Evolutionary conservation across 108 stramenopile genomes (phyloP).

Genomic region (Licmophora abbreviata): DNA sequence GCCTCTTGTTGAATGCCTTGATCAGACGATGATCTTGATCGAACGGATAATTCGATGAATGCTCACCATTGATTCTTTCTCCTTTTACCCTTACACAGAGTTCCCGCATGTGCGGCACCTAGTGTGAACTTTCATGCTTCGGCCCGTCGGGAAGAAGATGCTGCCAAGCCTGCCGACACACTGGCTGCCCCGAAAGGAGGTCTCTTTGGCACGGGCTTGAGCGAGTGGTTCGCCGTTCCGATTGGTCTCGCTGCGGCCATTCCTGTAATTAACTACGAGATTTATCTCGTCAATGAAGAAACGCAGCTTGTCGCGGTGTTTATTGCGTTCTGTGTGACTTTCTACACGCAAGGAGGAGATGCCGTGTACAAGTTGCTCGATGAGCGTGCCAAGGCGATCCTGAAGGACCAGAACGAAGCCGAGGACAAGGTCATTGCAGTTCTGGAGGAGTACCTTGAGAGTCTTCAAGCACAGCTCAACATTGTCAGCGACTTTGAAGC

Average conservation of each 20-base stretch:
- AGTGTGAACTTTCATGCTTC: slow-evolving; percentile 42
- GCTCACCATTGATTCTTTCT: not conserved
- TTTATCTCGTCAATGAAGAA: slow-evolving; percentile 80
- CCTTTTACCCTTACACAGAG: slow-evolving; percentile 5
- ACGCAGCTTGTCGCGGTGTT: slow-evolving; percentile 80
- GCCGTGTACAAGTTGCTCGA: slow-evolving; percentile 71
- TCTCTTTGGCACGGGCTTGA: slow-evolving; percentile 63
- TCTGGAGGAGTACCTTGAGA: slow-evolving; percentile 62
- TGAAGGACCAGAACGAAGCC: slow-evolving; percentile 68
- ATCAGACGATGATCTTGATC: too few species aligned
- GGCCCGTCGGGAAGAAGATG: slow-evolving; percentile 59
- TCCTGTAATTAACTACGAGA: slow-evolving; percentile 74
- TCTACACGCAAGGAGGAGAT: slow-evolving; percentile 83
- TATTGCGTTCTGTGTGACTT: slow-evolving; percentile 67
- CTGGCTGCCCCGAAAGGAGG: slow-evolving; percentile 42
- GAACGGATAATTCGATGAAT: not conserved
- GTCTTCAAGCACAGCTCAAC: slow-evolving; percentile 63
- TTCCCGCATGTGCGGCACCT: slow-evolving; percentile 23
- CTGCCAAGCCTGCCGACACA: slow-evolving; percentile 35
- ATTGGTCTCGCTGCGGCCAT: slow-evolving; percentile 70
- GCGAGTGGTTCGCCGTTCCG: slow-evolving; percentile 72
- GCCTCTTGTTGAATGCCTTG: too few species aligned
- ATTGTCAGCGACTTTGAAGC: slow-evolving; percentile 65
- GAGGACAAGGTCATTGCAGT: slow-evolving; percentile 75
- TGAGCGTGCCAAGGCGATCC: slow-evolving; percentile 56